Base-by-base conservation (phyloP, 2,329 filamentous ascomycete genomes). In the Macrophomina pseudophaseolina region DNA sequence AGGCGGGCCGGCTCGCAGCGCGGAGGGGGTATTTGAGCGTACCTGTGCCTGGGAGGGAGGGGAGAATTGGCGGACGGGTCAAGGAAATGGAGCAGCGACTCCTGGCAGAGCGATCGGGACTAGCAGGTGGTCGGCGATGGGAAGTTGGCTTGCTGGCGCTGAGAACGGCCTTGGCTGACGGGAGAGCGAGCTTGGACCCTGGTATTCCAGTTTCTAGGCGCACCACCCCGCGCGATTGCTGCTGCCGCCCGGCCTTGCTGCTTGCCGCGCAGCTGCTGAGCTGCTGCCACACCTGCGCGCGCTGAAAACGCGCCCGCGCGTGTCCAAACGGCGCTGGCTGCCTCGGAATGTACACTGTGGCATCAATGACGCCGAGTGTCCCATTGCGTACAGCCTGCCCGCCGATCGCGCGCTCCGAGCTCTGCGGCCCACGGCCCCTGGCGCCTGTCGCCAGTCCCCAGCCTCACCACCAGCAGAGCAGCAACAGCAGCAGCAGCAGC, bases 161-260 rank as follows among this genome's bases (percentile, higher is more conserved):
- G 53, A 42, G n/a, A n/a, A 7, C 53, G 35, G 53, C 23, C 58
- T 62, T 62, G 58, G 58, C 58, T 62, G 58, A 60, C 58, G 58
- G 58, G 54, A 60, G 56, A 38, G 56, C 23, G 48, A 46, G 54
- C 54, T 58, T 62, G 58, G 58, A 62, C 58, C 58, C 58, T 49
- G 58, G 40, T 49, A 48, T 28, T 40, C n/a, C 32, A 16, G 44
- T 38, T 38, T 38, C 44, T 62, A 62, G 58, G 44, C 58, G 54
- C 44, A 60, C 58, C 58, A 62, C 58, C 58, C 58, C 58, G 44
- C 58, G 58, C 58, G 28, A 23, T 32, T 12, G 42, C 23, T 23
- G 23, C 23, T 28, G 58, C 58, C 23, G 3, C n/a, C 48, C 18
- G 6, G 6, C 5, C 42, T 44, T 49, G 46, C 46, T 49, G 46